phyloP scores from a whole-genome alignment of 352 stramenopile species.

The Phytopythium sindhum region DNA sequence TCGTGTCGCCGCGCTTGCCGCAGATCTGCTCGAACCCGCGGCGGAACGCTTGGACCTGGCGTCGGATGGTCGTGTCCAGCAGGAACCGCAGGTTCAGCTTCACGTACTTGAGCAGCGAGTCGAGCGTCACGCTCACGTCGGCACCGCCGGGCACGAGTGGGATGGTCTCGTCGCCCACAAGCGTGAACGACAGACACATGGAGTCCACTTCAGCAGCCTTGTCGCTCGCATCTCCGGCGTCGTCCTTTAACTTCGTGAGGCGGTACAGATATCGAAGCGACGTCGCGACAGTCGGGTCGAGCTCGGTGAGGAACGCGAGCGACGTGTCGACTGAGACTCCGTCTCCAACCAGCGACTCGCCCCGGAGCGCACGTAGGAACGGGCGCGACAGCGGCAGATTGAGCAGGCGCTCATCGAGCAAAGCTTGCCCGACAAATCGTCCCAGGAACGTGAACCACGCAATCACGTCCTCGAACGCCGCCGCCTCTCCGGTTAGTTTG shows the following conservation, averaged over 20 bases:
- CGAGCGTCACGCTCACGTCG: slow-evolving; percentile 39
- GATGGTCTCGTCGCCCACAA: slow-evolving; percentile 64
- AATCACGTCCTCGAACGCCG: slow-evolving; percentile 26
- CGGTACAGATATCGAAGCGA: slow-evolving; percentile 60
- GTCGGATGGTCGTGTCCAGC: slow-evolving; percentile 55
- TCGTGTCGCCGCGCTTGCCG: slow-evolving; percentile 15
- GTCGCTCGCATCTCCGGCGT: neutral
- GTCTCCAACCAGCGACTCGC: slow-evolving; percentile 45
- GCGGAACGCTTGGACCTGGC: slow-evolving; percentile 63
- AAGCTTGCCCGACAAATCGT: slow-evolving; percentile 62
- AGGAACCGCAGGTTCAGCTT: slow-evolving; percentile 46
- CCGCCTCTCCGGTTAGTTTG: slow-evolving; percentile 8
- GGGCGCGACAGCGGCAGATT: slow-evolving; percentile 77
- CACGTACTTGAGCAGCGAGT: slow-evolving; percentile 57
- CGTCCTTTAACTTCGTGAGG: slow-evolving; percentile 14
- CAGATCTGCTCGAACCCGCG: slow-evolving; percentile 68
- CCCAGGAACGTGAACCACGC: slow-evolving; percentile 74
- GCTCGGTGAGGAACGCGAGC: slow-evolving; percentile 52
- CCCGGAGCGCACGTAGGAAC: slow-evolving; percentile 58
- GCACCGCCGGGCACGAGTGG: slow-evolving; percentile 43
- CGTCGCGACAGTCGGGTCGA: slow-evolving; percentile 67
- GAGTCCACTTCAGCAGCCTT: slow-evolving; percentile 33
- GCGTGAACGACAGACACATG: slow-evolving; percentile 74
- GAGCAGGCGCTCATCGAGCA: slow-evolving; percentile 81
- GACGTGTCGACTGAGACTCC: slow-evolving; percentile 41